A percentile compares a stretch with the other conserved stretches of the same genome.
Conservation (phyloP, 441 rosid genomes). For the Pelargonium myrrhifolium region DNA sequence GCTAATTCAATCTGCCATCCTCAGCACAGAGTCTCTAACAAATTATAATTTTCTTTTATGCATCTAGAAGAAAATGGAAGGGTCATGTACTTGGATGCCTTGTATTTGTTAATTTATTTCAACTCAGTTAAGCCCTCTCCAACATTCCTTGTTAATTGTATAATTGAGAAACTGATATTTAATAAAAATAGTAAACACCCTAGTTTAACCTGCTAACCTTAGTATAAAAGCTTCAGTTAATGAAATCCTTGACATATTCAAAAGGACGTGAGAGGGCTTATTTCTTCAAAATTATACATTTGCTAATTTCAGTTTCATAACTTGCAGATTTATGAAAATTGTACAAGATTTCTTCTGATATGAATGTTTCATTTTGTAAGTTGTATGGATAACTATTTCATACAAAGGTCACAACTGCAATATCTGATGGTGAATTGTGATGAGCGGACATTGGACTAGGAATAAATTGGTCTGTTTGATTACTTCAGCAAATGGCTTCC, state of each 20-base stretch:
- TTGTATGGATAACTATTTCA: not conserved
- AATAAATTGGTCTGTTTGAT: slow-evolving; percentile 6
- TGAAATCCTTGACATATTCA: not conserved
- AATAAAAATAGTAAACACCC: no score
- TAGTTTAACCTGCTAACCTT: not conserved
- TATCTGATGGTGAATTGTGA: not conserved
- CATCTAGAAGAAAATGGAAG: not conserved
- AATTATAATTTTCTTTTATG: not conserved
- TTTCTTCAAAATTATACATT: not conserved
- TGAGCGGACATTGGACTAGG: slow-evolving; percentile 5
- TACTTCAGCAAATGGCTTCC: slow-evolving; percentile 6
- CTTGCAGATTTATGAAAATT: not conserved
- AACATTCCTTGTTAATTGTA: not conserved
- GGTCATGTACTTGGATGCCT: not conserved
- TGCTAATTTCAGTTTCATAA: not conserved
- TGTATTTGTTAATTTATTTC: not conserved
- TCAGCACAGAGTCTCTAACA: not conserved
- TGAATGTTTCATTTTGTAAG: not conserved
- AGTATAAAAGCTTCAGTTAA: not conserved
- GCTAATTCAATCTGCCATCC: not conserved
- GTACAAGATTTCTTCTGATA: not conserved
- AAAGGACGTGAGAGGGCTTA: not conserved
- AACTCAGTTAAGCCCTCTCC: not conserved
- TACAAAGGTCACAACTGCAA: not conserved
- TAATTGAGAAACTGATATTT: not conserved